Conservation (phyloP, 805 yeast species). For the Yarrowia sp. region DNA sequence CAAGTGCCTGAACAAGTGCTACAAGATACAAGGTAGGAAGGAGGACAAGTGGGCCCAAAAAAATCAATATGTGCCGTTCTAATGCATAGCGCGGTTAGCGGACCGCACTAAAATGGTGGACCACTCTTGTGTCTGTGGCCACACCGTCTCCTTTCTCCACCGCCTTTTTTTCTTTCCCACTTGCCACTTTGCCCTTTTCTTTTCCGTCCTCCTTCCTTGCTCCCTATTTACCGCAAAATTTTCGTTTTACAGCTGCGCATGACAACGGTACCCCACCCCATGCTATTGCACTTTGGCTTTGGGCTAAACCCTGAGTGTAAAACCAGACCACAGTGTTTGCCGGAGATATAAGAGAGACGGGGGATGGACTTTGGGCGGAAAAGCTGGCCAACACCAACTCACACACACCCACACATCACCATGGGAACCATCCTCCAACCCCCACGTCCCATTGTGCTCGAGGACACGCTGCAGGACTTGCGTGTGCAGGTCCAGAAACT, state of each 20-base stretch:
- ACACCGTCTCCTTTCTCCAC: too few species aligned
- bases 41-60: too few species aligned
- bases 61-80: too few species aligned
- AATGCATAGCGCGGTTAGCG: too few species aligned
- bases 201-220: slow-evolving; percentile 2
- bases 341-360: slow-evolving; percentile 21
- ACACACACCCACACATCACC: slow-evolving; percentile 1
- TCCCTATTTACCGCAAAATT: slow-evolving; percentile 37
- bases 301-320: slow-evolving; percentile 7
- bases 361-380: too few species aligned
- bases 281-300: slow-evolving; percentile 6
- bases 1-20: too few species aligned
- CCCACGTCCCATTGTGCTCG: slow-evolving; percentile 21
- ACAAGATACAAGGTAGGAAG: too few species aligned
- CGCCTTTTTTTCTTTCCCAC: too few species aligned
- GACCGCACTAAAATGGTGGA: too few species aligned
- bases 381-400: too few species aligned
- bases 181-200: too few species aligned
- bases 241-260: slow-evolving; percentile 29
- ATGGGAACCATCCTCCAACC: slow-evolving; percentile 27
- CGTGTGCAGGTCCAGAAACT: slow-evolving; percentile 35
- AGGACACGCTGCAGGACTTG: slow-evolving; percentile 33
- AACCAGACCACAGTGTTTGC: slow-evolving; percentile 2
- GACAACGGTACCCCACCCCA: slow-evolving; percentile 36
- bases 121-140: too few species aligned